phyloP scores from a whole-genome alignment of 495 filamentous ascomycete genomes.

The Trichoderma parareesei region DNA sequence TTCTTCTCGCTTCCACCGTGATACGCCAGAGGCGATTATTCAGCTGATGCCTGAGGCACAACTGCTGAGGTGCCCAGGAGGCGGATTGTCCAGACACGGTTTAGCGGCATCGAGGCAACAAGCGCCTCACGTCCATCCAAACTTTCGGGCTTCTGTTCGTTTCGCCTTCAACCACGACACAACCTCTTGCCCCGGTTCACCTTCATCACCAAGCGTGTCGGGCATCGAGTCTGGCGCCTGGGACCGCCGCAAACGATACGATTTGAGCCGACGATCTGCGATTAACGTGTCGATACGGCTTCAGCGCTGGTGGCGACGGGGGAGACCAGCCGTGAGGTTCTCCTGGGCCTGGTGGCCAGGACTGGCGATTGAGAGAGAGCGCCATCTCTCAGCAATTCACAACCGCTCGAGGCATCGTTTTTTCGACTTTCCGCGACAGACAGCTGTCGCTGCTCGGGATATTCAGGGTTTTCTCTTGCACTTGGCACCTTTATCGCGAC shows the following conservation, averaged over 20 bases:
- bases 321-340: slow-evolving; percentile 14
- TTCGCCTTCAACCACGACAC: slow-evolving; percentile 25
- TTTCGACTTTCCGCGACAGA: neutral
- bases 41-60: slow-evolving; percentile 6
- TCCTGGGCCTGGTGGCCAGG: slow-evolving; percentile 15
- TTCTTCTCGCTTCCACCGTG: neutral
- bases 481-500: neutral
- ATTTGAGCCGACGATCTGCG: slow-evolving; percentile 23
- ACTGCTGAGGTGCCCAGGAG: neutral
- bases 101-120: slow-evolving; percentile 8
- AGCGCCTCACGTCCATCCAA: slow-evolving; percentile 6
- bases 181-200: slow-evolving; percentile 18
- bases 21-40: neutral
- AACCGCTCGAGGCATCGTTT: slow-evolving; percentile 3
- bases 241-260: slow-evolving; percentile 15
- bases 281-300: slow-evolving; percentile 16
- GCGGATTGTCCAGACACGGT: neutral
- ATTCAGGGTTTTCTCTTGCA: neutral
- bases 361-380: slow-evolving; percentile 2
- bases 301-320: slow-evolving; percentile 11
- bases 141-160: slow-evolving; percentile 16
- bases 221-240: slow-evolving; percentile 22
- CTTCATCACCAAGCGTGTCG: slow-evolving; percentile 32
- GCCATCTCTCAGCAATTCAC: neutral
- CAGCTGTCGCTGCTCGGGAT: neutral